Evolutionary conservation across 2,329 filamentous ascomycete species (phyloP).

Genomic region (Apiospora koreana): DNA sequence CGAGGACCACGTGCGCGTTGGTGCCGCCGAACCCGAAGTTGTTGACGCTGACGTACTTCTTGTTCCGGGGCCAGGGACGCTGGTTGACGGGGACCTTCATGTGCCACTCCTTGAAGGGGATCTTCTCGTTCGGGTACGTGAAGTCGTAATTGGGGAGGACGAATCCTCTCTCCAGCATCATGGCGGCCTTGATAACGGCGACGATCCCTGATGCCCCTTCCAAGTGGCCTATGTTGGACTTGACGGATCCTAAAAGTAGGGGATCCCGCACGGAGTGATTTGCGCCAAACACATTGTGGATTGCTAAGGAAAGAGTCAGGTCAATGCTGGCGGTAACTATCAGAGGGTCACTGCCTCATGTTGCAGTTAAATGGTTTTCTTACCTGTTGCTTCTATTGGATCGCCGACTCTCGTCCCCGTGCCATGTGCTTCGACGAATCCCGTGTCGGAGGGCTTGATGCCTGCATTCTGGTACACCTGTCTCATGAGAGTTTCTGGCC

Average conservation of each 20-base stretch:
- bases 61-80: conserved; percentile 24
- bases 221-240: conserved; percentile 53
- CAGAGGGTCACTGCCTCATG: not conserved
- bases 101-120: conserved; percentile 25
- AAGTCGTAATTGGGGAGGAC: conserved; percentile 46
- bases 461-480: conserved; percentile 24
- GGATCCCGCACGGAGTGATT: conserved; percentile 42
- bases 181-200: conserved; percentile 51
- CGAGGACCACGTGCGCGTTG: conserved; percentile 30
- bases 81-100: conserved; percentile 22
- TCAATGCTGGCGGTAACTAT: not conserved
- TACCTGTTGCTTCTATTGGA: conserved; percentile 50
- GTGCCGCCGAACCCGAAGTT: conserved; percentile 38
- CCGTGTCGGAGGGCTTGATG: conserved; percentile 20
- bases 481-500: conserved; percentile 23
- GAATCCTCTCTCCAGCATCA: conserved; percentile 46
- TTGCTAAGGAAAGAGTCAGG: conserved; percentile 13
- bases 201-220: conserved; percentile 54
- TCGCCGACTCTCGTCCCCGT: conserved; percentile 54
- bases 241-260: conserved; percentile 49
- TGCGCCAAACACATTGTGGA: conserved; percentile 44
- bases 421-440: conserved; percentile 46
- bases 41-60: conserved; percentile 31
- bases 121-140: conserved; percentile 33
- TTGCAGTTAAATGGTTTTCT: conserved; percentile 17